Conservation (phyloP, 1,139 yeast species). For the Yamadazyma jaroonii region DNA sequence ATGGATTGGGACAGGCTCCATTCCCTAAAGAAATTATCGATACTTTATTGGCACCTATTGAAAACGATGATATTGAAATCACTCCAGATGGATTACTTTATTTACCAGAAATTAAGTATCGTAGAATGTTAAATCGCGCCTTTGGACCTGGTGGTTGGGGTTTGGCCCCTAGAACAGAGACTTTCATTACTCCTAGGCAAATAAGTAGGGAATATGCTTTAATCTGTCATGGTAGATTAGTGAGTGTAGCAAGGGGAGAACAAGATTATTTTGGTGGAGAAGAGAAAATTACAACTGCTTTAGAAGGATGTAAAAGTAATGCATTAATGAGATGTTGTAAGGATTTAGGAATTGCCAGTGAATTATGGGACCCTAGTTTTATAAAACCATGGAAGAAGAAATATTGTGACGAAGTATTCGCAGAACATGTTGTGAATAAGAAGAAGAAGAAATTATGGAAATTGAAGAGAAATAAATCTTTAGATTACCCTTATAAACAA, state of each 20-base stretch:
- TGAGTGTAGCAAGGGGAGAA: slow-evolving; percentile 92
- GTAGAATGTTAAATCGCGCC: slow-evolving; percentile 82
- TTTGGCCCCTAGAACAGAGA: slow-evolving; percentile 86
- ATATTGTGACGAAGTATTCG: slow-evolving; percentile 80
- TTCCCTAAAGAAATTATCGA: slow-evolving; percentile 62
- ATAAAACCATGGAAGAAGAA: slow-evolving; percentile 75
- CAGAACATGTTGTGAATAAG: slow-evolving; percentile 77
- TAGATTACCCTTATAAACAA: slow-evolving; percentile 76
- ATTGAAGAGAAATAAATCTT: slow-evolving; percentile 67
- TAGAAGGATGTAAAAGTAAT: slow-evolving; percentile 95
- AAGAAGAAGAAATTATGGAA: slow-evolving; percentile 91
- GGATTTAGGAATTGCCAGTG: slow-evolving; percentile 94
- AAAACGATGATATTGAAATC: slow-evolving; percentile 76
- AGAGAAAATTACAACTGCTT: slow-evolving; percentile 88
- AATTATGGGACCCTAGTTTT: slow-evolving; percentile 93
- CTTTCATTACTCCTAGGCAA: slow-evolving; percentile 61
- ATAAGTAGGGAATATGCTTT: slow-evolving; percentile 86
- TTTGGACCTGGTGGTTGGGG: slow-evolving; percentile 99
- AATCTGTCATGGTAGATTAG: slow-evolving; percentile 82
- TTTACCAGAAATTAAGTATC: slow-evolving; percentile 90
- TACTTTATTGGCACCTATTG: slow-evolving; percentile 57
- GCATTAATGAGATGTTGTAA: slow-evolving; percentile 98
- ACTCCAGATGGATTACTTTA: slow-evolving; percentile 93
- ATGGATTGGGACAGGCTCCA: slow-evolving; percentile 78
- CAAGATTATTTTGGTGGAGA: slow-evolving; percentile 85